Base-by-base conservation (phyloP, 345 rosid genomes). In the Sisymbrium altissimum region DNA sequence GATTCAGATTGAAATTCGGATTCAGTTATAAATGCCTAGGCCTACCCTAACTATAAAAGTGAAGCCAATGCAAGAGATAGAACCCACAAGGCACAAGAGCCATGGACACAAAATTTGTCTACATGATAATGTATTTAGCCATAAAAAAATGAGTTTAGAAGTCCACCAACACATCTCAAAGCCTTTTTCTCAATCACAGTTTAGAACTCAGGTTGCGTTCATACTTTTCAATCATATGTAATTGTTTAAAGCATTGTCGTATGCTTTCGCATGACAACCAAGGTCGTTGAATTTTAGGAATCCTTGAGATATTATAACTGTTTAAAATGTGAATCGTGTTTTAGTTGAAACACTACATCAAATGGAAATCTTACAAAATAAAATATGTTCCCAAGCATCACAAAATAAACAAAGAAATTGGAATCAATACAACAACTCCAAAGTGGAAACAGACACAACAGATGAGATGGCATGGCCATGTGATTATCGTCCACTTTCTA, bases 401-500 rank as follows among this genome's bases (percentile, higher is more conserved):
- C 44, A 57, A 35, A 66, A 36, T 18, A 74, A 73, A 73, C 17
- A 66, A 57, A 46, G 56, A 66, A 54, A 75, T 12, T 75, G 73
- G 73, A 59, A 67, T 59, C 73, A 59, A 49, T 49, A 40, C 46
- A 74, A 59, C 73, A 29, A 67, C 68, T 75, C 78, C 78, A 67
- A 67, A 75, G 63, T 67, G 73, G 78, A 75, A 59, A 67, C 68
- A 75, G 62, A 67, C 68, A 39, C 21, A 39, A 50, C 30, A 68
- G 11, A 61, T 75, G 78, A 39, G 68, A 23, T 23, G 25, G 25
- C 25, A 50, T 74, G 78, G 73, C 73, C 78, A 75, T 75, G 68
- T 75, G 78, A 59, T 67, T n/a, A 39, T 17, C 67, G 56, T n/a
- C 72, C 78, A 66, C 66, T n/a, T n/a, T n/a, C n/a, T n/a, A n/a